These are phyloP conservation scores for Cryptococcus maquisensis DNA, from an alignment of 1,284 basidiomycete genomes.

Conservation along the genomic window DNA sequence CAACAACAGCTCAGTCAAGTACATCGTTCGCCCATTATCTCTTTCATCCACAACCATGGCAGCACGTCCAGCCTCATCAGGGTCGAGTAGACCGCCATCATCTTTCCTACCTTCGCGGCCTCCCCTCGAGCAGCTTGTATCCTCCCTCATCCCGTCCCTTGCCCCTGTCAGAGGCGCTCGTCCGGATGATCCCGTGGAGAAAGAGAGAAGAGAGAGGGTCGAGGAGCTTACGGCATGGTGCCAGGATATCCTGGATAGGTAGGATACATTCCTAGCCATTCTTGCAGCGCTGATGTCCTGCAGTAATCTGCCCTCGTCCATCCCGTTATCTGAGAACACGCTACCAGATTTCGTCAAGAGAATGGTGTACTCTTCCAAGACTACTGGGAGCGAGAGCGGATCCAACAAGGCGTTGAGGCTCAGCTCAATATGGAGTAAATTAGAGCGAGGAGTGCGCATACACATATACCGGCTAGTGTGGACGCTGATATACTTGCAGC, in stretches of 20 bases:
- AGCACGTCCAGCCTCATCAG: constrained; percentile 7
- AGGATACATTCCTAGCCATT: background rate
- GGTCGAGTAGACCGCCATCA: constrained; percentile 8
- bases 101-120: constrained; percentile 14
- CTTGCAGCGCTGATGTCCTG: background rate
- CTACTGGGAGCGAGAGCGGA: constrained; percentile 9
- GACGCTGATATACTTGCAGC: constrained; percentile 14
- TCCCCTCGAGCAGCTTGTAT: constrained; percentile 37
- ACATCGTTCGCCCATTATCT: background rate
- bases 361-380: constrained; percentile 9
- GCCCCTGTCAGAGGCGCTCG: constrained; percentile 15
- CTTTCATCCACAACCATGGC: constrained; percentile 2
- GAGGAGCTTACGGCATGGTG: constrained; percentile 38
- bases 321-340: constrained; percentile 15
- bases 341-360: constrained; percentile 23
- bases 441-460: constrained; percentile 31
- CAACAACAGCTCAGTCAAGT: background rate
- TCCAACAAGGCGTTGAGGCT: constrained; percentile 33
- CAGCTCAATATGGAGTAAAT: constrained; percentile 30
- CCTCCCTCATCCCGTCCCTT: constrained; percentile 32
- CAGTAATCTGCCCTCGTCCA: constrained; percentile 21
- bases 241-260: constrained; percentile 40
- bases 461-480: background rate
- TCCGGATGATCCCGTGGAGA: constrained; percentile 18
- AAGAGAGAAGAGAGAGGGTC: constrained; percentile 30